Evolutionary conservation across 148 eudicot species (phyloP).

Genomic region (Polygonum aviculare): DNA sequence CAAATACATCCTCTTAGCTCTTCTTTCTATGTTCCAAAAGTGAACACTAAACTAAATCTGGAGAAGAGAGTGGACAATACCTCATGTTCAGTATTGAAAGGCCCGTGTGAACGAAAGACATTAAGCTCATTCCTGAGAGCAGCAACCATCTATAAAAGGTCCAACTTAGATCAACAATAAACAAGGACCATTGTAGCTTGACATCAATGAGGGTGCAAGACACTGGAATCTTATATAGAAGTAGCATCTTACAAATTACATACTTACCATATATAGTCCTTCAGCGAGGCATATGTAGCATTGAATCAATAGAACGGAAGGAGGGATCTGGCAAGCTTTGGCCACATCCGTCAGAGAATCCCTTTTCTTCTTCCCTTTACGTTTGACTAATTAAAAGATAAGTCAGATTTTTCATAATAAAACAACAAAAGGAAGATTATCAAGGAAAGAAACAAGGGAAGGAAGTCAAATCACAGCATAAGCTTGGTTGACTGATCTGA

Average conservation of each 20-base stretch:
- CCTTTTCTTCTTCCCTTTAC: constrained; percentile 83
- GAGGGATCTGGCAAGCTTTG: constrained; percentile 63
- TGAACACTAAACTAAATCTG: background rate
- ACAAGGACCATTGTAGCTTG: background rate
- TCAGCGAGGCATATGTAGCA: constrained; percentile 87
- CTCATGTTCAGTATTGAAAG: constrained; percentile 95
- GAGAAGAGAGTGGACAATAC: constrained; percentile 21
- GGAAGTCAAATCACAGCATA: background rate
- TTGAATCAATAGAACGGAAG: constrained; percentile 65
- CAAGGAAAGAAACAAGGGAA: background rate
- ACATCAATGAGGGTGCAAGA: background rate
- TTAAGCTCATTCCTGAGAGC: constrained; percentile 74
- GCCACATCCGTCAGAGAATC: constrained; percentile 56
- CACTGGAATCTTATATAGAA: background rate
- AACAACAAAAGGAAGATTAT: background rate
- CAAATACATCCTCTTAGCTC: background rate
- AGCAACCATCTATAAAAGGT: constrained; percentile 72
- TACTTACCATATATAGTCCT: constrained; percentile 75
- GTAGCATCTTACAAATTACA: constrained; percentile 2
- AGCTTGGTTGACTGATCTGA: background rate
- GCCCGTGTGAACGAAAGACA: constrained; percentile 44
- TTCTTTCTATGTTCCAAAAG: background rate
- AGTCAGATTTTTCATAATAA: background rate
- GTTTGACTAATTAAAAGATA: constrained; percentile 41
- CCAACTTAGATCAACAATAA: background rate